A percentile compares a stretch with the other conserved stretches of the same genome.
phyloP scores from a whole-genome alignment of 441 rosid genomes.

The Rhodomyrtus psidioides region DNA sequence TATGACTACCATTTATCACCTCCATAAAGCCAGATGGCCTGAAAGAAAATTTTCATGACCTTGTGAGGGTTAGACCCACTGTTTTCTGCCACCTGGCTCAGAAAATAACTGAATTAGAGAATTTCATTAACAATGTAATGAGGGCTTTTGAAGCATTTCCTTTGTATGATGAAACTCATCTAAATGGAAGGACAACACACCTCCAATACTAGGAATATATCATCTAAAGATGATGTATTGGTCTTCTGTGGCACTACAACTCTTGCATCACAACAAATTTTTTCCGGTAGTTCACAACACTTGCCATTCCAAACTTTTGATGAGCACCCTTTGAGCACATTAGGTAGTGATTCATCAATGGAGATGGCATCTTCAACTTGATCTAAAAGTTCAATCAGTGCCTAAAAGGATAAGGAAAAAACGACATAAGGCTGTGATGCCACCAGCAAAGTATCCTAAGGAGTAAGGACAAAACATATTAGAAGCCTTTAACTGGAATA shows the following conservation, averaged over 20 bases:
- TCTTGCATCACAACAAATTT: conserved; percentile 14
- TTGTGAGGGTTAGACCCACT: conserved; percentile 41
- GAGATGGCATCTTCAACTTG: conserved; percentile 95
- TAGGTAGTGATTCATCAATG: conserved; percentile 46
- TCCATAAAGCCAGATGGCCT: conserved; percentile 1
- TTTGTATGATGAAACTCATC: not conserved
- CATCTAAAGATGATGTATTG: conserved; percentile 20
- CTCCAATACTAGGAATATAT: conserved; percentile 86
- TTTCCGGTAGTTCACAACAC: conserved; percentile 17
- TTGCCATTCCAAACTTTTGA: conserved; percentile 26
- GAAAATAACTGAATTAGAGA: not conserved
- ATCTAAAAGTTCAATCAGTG: conserved; percentile 87
- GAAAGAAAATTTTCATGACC: conserved; percentile 32
- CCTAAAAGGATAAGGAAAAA: conserved; percentile 30
- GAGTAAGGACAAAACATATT: not conserved
- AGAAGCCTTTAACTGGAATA: not conserved
- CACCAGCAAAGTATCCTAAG: not conserved
- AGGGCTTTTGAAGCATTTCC: not conserved
- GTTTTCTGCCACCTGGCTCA: conserved; percentile 71
- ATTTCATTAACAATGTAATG: not conserved
- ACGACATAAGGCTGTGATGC: not conserved
- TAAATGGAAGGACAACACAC: conserved; percentile 17
- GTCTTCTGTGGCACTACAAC: conserved; percentile 15
- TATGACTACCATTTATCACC: conserved; percentile 5
- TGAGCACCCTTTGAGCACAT: conserved; percentile 23